Conservation (phyloP, 2,329 filamentous ascomycete genomes). For the Stachybotrys chartarum region DNA sequence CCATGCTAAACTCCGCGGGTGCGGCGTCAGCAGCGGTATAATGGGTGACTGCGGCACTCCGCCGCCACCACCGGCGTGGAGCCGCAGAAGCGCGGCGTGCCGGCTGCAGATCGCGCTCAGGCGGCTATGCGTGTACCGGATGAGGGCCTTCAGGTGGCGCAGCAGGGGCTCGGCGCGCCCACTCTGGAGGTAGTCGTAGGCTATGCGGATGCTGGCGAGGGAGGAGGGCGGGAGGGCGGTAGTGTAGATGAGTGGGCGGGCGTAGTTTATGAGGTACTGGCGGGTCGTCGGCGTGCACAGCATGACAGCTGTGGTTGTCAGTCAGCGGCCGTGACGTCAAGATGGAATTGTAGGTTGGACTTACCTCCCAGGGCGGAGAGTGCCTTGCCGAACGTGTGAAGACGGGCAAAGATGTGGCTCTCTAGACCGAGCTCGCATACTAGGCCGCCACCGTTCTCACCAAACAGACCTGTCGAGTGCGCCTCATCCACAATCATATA, state of each 20-base stretch:
- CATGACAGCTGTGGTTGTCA: slow-evolving; percentile 35
- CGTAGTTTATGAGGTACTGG: slow-evolving; percentile 67
- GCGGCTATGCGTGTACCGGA: slow-evolving; percentile 34
- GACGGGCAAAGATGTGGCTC: slow-evolving; percentile 44
- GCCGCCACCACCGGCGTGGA: slow-evolving; percentile 16
- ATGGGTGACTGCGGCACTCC: slow-evolving; percentile 50
- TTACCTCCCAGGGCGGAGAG: slow-evolving; percentile 63
- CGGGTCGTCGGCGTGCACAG: slow-evolving; percentile 53
- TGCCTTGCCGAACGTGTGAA: slow-evolving; percentile 63
- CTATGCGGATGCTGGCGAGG: slow-evolving; percentile 49
- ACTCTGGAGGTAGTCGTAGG: slow-evolving; percentile 47
- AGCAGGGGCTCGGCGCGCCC: slow-evolving; percentile 35
- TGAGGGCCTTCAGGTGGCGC: slow-evolving; percentile 22
- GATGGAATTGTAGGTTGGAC: slow-evolving; percentile 12
- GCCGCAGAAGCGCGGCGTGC: slow-evolving; percentile 20
- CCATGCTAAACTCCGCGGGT: slow-evolving; percentile 50
- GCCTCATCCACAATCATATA: slow-evolving; percentile 63
- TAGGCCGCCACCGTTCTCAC: slow-evolving; percentile 47
- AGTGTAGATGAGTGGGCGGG: slow-evolving; percentile 68
- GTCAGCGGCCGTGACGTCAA: not conserved
- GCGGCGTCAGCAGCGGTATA: slow-evolving; percentile 51
- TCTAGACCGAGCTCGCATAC: slow-evolving; percentile 52
- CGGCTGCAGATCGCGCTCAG: slow-evolving; percentile 29
- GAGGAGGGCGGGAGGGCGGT: slow-evolving; percentile 59
- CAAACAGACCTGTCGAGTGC: slow-evolving; percentile 57